Conservation (phyloP, 2,329 filamentous ascomycete genomes). For the Sclerotinia spermophila region DNA sequence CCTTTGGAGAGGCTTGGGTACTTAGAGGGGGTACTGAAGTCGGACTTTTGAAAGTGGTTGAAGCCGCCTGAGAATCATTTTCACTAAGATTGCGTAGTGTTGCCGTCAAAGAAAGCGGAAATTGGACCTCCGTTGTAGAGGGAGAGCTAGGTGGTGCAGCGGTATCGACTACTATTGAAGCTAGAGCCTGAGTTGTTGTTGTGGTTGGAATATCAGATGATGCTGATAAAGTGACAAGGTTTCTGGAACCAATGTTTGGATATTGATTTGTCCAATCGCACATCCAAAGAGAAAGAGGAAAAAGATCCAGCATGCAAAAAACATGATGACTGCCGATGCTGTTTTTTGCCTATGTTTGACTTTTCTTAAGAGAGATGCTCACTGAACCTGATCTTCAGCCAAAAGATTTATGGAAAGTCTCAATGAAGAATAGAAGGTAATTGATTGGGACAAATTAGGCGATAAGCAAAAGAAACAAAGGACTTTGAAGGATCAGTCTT, state of each 20-base stretch:
- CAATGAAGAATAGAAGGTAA: background rate
- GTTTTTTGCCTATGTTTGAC: background rate
- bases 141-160: too few relatives aligned
- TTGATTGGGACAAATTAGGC: background rate
- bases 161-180: background rate
- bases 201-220: background rate
- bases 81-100: background rate
- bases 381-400: background rate
- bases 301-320: background rate
- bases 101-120: background rate
- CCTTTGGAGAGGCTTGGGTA: background rate
- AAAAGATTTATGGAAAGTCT: too few relatives aligned
- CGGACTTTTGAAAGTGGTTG: background rate
- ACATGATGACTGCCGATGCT: background rate
- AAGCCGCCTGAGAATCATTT: background rate
- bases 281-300: background rate
- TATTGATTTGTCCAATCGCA: background rate
- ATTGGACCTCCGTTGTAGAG: background rate
- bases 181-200: background rate
- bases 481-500: accelerated
- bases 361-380: background rate
- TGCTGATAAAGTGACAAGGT: background rate
- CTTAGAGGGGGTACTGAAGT: background rate
- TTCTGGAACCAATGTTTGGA: background rate
- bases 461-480: background rate